phyloP scores from a whole-genome alignment of 73 alveolate species.

The Blepharisma stoltei region DNA sequence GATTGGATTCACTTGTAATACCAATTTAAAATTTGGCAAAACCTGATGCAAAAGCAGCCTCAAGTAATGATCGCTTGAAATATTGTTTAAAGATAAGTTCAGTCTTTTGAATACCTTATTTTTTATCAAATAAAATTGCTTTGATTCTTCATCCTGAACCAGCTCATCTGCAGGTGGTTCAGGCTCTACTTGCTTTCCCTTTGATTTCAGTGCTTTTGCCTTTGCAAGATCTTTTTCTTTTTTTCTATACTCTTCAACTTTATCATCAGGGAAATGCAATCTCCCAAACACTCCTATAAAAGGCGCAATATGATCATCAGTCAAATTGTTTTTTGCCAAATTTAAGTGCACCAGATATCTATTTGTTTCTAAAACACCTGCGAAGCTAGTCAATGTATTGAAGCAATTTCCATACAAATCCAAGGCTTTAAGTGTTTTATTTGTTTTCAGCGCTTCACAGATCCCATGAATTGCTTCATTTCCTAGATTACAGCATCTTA shows the following conservation, averaged over 20 bases:
- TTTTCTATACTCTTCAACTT: slow-evolving; percentile 24
- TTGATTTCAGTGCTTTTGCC: neutral
- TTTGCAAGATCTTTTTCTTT: slow-evolving; percentile 25
- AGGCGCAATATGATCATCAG: slow-evolving; percentile 9
- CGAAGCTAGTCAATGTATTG: neutral
- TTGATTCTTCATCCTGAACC: slow-evolving; percentile 20
- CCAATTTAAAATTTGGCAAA: neutral
- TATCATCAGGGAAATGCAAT: slow-evolving; percentile 20
- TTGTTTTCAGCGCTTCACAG: slow-evolving; percentile 12
- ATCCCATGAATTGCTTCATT: slow-evolving; percentile 1
- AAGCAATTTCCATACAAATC: slow-evolving; percentile 19
- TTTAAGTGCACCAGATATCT: neutral
- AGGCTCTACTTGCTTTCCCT: slow-evolving; percentile 13
- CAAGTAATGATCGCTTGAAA: neutral
- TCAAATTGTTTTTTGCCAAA: neutral
- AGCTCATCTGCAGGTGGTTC: slow-evolving; percentile 24
- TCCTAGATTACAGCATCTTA: neutral
- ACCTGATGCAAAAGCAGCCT: neutral
- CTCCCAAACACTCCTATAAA: slow-evolving; percentile 19
- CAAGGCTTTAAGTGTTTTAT: neutral
- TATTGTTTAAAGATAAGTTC: neutral
- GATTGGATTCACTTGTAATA: neutral
- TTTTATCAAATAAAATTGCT: slow-evolving; percentile 11
- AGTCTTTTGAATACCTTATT: neutral
- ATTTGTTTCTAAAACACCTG: slow-evolving; percentile 6